Conservation (phyloP, 1,284 basidiomycete genomes). For the Kwoniella shivajii region DNA sequence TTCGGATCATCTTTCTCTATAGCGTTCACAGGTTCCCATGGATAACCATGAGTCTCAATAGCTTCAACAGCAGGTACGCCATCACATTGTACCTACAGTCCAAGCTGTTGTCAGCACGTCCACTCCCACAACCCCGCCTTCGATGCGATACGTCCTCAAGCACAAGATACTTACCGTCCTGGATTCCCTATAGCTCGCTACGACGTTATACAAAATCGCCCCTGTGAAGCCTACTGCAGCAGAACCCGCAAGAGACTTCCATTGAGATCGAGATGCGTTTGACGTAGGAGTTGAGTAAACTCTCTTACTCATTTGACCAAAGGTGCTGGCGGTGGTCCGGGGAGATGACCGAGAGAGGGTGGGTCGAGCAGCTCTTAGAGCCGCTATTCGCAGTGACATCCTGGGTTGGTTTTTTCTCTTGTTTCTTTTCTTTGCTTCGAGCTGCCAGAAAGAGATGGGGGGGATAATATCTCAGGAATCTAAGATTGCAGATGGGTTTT, state of each 20-base stretch:
- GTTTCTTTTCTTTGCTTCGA: neutral
- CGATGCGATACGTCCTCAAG: too few relatives aligned
- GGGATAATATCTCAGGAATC: neutral
- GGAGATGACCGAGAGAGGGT: neutral
- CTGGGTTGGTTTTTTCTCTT: neutral
- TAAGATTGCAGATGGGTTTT: neutral
- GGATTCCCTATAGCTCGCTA: too few relatives aligned
- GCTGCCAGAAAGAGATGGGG: neutral
- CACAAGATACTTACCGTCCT: too few relatives aligned
- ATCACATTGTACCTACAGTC: slow-evolving; percentile 31
- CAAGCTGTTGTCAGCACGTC: too few relatives aligned
- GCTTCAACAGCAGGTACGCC: slow-evolving; percentile 35
- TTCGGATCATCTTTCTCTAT: slow-evolving; percentile 50
- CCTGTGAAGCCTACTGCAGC: neutral
- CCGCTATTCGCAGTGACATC: slow-evolving; percentile 8
- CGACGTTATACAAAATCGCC: too few relatives aligned
- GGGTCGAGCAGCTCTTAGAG: slow-evolving; percentile 2
- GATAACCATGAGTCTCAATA: slow-evolving; percentile 36
- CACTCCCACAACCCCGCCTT: too few relatives aligned
- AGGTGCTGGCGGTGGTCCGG: too few relatives aligned
- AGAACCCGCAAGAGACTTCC: neutral
- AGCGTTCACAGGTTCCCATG: slow-evolving; percentile 44
- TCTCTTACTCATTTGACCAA: neutral
- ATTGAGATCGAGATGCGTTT: neutral
- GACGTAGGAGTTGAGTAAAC: neutral